A percentile compares a stretch with the other conserved stretches of the same genome.
Evolutionary conservation across 768 basidiomycete genomes (phyloP).

Genomic region (Suillus subluteus): DNA sequence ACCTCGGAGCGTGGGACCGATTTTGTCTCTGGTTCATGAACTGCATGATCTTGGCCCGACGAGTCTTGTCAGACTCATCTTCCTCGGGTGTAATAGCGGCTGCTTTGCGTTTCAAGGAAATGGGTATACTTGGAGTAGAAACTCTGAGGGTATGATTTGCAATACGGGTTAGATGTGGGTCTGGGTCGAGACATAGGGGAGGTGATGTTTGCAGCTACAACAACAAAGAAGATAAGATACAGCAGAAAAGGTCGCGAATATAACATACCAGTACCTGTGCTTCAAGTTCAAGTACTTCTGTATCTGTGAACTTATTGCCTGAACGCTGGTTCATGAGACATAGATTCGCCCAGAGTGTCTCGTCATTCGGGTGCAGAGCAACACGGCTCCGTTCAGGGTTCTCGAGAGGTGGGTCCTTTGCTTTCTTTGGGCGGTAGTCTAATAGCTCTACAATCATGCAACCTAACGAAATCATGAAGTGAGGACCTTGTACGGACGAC

Average conservation of each 20-base stretch:
- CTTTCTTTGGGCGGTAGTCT: conserved; percentile 68
- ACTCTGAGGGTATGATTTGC: conserved; percentile 76
- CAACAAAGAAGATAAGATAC: conserved; percentile 16
- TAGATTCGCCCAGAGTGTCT: conserved; percentile 80
- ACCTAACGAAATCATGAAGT: conserved; percentile 45
- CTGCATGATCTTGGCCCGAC: conserved; percentile 73
- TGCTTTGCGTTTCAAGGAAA: conserved; percentile 79
- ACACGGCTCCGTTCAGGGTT: conserved; percentile 68
- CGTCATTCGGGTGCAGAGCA: conserved; percentile 76
- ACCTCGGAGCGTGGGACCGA: conserved; percentile 54
- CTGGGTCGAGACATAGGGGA: conserved; percentile 79
- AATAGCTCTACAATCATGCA: conserved; percentile 85
- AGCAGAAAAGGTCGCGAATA: not conserved
- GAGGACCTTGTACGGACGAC: conserved; percentile 9
- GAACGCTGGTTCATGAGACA: conserved; percentile 66
- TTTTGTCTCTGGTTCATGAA: conserved; percentile 72
- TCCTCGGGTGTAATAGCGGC: conserved; percentile 71
- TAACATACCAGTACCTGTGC: conserved; percentile 68
- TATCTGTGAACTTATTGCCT: conserved; percentile 67
- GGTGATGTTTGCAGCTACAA: conserved; percentile 71
- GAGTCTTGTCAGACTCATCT: conserved; percentile 74
- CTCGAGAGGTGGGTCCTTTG: conserved; percentile 59
- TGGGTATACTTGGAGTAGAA: conserved; percentile 72
- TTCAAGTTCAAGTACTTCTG: conserved; percentile 73
- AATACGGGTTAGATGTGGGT: conserved; percentile 74